Evolutionary conservation across 2,329 filamentous ascomycete species (phyloP), one percentile per base, ranked within the genome.

Genomic region (Alternaria panax): DNA sequence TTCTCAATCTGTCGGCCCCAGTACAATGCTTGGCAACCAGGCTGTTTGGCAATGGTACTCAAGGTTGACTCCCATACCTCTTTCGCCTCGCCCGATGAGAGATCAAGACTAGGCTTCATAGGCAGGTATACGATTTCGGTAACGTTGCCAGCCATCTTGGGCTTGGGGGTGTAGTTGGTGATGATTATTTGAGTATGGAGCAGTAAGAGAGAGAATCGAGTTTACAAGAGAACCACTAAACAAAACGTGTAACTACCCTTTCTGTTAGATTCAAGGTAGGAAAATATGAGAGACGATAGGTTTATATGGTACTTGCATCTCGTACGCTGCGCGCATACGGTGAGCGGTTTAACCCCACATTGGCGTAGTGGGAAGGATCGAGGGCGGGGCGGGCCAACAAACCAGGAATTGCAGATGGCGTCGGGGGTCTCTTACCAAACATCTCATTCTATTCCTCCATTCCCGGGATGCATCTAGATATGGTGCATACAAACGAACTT

Each of bases 1-100:
- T 75, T 68, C 66, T 85, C 82, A 20, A 81, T 52, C 62, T 74
- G 65, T 1, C 51, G 64, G 28, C 81, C 82, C 65, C 75, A 81
- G 55, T 68, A 73, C 1, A 77, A 47, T 4, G 69, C 54, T 46
- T 74, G 73, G 56, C 69, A 73, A 9, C 82, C 82, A n/a, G 73
- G 60, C 24, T 79, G 75, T 20, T 65, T 57, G 14, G 63, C 47
- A 8, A 83, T 70, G 2, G 75, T 80, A 8, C 68, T 62, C 12
- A 79, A 64, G 7, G 70, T 68, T 11, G 72, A 66, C 11, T 76
- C 68, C 67, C 78, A 70, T 5, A 77, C 68, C 24, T 57, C 52
- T 30, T 74, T 71, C 9, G 69, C 64, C n/a, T 74, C 69, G 14
- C 69, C 73, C 0, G 59, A 42, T 1, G 59, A 47, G 4, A 76